phyloP scores from a whole-genome alignment of 768 basidiomycete genomes.

The Amanita jacksonii region DNA sequence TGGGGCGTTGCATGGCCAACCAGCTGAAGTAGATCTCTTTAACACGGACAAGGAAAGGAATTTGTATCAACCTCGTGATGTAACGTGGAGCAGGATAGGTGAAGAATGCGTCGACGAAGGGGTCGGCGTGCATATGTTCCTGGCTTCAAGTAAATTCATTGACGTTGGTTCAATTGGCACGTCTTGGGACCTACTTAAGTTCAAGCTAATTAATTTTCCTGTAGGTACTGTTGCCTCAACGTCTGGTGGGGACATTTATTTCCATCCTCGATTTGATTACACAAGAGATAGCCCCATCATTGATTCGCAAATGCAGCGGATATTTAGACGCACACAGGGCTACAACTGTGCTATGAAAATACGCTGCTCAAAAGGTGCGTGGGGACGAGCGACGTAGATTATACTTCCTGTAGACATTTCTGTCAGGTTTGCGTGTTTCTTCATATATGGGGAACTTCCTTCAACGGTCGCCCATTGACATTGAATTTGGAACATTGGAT shows the following conservation, averaged over 20 bases:
- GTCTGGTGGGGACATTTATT: constrained; percentile 88
- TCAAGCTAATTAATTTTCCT: constrained; percentile 4
- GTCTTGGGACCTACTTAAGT: constrained; percentile 11
- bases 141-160: constrained; percentile 69
- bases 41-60: constrained; percentile 82
- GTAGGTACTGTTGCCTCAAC: constrained; percentile 54
- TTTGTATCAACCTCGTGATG: constrained; percentile 71
- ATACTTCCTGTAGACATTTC: constrained; percentile 2
- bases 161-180: constrained; percentile 83
- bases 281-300: constrained; percentile 55
- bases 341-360: constrained; percentile 78
- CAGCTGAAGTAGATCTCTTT: constrained; percentile 56
- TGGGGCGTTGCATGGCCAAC: constrained; percentile 52
- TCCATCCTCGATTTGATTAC: constrained; percentile 82
- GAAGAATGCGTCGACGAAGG: constrained; percentile 88
- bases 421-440: constrained; percentile 50
- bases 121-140: constrained; percentile 82
- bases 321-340: constrained; percentile 60
- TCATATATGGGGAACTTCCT: constrained; percentile 69
- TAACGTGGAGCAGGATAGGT: constrained; percentile 72
- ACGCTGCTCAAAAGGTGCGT: constrained; percentile 73
- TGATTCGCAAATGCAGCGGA: constrained; percentile 64
- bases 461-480: constrained; percentile 55
- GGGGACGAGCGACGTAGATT: not conserved
- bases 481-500: constrained; percentile 73